Percentiles rank a stretch among this genome's conserved stretches.
These are phyloP conservation scores for Saccharomyces pastorianus DNA, from an alignment of 1,139 yeast genomes.

Conservation along the genomic window DNA sequence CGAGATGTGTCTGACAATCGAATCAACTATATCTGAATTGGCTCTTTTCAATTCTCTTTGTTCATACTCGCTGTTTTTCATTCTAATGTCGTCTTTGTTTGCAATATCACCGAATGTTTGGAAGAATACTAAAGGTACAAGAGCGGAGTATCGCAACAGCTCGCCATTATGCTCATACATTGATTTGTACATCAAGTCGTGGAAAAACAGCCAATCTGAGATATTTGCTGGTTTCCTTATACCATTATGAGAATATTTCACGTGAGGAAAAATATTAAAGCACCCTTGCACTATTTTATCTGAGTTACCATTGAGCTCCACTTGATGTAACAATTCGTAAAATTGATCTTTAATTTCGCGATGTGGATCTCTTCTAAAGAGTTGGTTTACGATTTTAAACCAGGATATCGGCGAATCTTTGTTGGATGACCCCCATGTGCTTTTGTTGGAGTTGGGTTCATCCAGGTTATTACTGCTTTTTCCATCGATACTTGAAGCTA, in stretches of 20 bases:
- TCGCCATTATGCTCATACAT: slow-evolving; percentile 44
- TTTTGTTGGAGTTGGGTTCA: slow-evolving; percentile 17
- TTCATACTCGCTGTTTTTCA: slow-evolving; percentile 21
- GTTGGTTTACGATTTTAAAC: slow-evolving; percentile 49
- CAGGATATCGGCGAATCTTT: slow-evolving; percentile 53
- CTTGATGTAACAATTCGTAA: slow-evolving; percentile 37
- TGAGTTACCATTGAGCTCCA: slow-evolving; percentile 41
- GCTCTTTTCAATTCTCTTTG: slow-evolving; percentile 17
- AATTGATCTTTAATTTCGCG: slow-evolving; percentile 41
- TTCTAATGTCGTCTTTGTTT: slow-evolving; percentile 30
- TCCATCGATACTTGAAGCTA: slow-evolving; percentile 11
- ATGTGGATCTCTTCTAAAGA: slow-evolving; percentile 47
- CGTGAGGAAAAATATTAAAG: slow-evolving; percentile 51
- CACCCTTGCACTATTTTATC: slow-evolving; percentile 70
- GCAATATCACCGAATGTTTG: slow-evolving; percentile 54
- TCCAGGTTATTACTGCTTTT: slow-evolving; percentile 16
- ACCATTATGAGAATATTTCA: slow-evolving; percentile 58
- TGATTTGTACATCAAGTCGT: slow-evolving; percentile 45
- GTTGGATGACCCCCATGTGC: slow-evolving; percentile 22
- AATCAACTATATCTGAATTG: slow-evolving; percentile 13
- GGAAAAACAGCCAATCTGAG: slow-evolving; percentile 72
- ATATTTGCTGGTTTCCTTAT: slow-evolving; percentile 54
- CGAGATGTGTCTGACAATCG: slow-evolving; percentile 12
- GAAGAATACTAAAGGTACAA: slow-evolving; percentile 58
- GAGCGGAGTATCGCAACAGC: slow-evolving; percentile 46